phyloP scores from a whole-genome alignment of 208 protist species.

The Leishmania arabica region DNA sequence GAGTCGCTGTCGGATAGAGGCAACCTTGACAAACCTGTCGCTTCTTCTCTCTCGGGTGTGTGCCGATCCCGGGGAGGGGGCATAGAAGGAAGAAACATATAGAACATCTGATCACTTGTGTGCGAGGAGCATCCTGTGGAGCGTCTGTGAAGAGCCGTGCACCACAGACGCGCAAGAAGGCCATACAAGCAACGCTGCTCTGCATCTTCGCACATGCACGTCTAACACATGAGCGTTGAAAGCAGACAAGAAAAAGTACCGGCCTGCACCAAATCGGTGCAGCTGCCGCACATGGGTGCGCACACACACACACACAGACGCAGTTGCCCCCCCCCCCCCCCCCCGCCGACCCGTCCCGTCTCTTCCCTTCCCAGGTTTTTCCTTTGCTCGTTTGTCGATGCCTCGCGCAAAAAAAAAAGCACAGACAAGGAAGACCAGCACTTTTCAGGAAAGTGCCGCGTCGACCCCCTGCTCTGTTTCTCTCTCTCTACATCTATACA shows the following conservation, averaged over 20 bases:
- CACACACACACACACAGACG: not conserved
- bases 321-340: not conserved
- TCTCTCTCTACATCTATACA: not conserved
- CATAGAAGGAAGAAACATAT: not conserved
- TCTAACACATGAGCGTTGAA: not conserved
- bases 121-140: not conserved
- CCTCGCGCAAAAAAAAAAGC: not conserved
- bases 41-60: not conserved
- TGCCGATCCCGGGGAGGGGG: not conserved
- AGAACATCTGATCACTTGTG: not conserved
- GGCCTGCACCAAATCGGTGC: not conserved
- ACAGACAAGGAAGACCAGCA: not conserved
- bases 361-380: not conserved
- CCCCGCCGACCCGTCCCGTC: not conserved
- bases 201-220: not conserved
- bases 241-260: not conserved
- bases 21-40: not conserved
- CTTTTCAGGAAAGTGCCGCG: not conserved
- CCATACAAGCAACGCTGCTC: not conserved
- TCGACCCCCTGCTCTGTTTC: not conserved
- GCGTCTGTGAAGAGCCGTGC: not conserved
- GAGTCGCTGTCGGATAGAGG: not conserved
- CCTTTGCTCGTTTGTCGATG: conserved; percentile 13
- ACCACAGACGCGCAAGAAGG: not conserved
- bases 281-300: not conserved